Percentiles rank a stretch among this genome's conserved stretches.
Conservation (phyloP, 2,329 filamentous ascomycete species). For the Dactylellina haptotyla region DNA sequence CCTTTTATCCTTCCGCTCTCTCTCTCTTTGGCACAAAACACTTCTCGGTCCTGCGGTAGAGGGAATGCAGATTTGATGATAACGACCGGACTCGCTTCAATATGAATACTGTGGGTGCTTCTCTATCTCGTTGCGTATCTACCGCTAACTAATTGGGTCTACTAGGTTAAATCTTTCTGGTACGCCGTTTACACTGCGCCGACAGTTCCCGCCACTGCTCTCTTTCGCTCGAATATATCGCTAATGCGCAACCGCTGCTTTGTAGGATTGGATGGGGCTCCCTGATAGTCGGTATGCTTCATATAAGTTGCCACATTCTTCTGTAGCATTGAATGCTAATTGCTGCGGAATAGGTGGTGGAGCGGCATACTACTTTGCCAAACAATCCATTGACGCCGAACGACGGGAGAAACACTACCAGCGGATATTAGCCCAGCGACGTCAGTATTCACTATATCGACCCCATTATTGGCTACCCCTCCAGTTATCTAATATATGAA, state of each 20-base stretch:
- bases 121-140: neutral
- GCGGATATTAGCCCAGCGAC: conserved; percentile 71
- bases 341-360: conserved; percentile 73
- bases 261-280: conserved; percentile 91
- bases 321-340: neutral
- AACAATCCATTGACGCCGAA: conserved; percentile 91
- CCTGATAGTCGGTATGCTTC: conserved; percentile 77
- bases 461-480: neutral
- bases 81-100: conserved; percentile 49
- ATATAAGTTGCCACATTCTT: neutral
- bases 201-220: conserved; percentile 15
- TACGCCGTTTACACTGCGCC: conserved; percentile 61
- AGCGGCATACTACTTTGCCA: conserved; percentile 94
- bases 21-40: conserved; percentile 6
- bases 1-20: neutral
- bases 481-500: conserved; percentile 56
- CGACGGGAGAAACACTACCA: conserved; percentile 77
- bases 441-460: conserved; percentile 12
- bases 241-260: too few relatives aligned
- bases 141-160: conserved; percentile 47
- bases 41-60: conserved; percentile 7
- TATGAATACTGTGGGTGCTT: conserved; percentile 69
- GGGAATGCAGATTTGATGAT: conserved; percentile 20
- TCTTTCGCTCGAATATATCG: too few relatives aligned
- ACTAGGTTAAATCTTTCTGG: conserved; percentile 74